Percentiles rank a stretch among this genome's conserved stretches.
Evolutionary conservation across 192 early-diverging fungal species (phyloP).

Genomic region (Coemansia aciculifera): DNA sequence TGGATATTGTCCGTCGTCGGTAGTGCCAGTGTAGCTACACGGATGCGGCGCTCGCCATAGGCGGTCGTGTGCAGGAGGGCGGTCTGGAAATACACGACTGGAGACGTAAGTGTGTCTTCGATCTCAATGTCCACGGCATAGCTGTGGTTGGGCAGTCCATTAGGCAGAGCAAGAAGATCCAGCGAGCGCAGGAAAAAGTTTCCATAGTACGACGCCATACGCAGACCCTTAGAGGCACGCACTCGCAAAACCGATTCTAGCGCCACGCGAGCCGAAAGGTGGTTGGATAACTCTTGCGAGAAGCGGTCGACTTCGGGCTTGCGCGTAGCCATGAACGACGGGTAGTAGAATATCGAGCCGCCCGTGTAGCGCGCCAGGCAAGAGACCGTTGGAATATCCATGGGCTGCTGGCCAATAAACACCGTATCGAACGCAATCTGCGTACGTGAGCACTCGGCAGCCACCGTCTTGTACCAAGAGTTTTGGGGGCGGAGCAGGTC

Average conservation of each 20-base stretch:
- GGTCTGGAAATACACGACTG: slow-evolving; percentile 90
- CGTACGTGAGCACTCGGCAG: slow-evolving; percentile 85
- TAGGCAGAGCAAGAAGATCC: slow-evolving; percentile 88
- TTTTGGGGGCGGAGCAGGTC: slow-evolving; percentile 79
- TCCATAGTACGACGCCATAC: slow-evolving; percentile 90
- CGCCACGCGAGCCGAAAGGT: slow-evolving; percentile 75
- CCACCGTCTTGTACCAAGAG: slow-evolving; percentile 88
- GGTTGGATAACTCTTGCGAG: slow-evolving; percentile 76
- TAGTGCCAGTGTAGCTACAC: slow-evolving; percentile 86
- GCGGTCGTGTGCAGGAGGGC: slow-evolving; percentile 90
- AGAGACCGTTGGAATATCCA: slow-evolving; percentile 82
- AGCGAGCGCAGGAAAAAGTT: slow-evolving; percentile 97
- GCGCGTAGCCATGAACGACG: slow-evolving; percentile 79
- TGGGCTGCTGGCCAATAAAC: slow-evolving; percentile 79
- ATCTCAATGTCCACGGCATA: slow-evolving; percentile 90
- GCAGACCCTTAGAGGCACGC: slow-evolving; percentile 84
- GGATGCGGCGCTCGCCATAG: slow-evolving; percentile 88
- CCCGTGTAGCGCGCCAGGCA: slow-evolving; percentile 75
- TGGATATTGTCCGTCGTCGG: slow-evolving; percentile 81
- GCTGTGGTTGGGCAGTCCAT: slow-evolving; percentile 87
- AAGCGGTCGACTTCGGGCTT: slow-evolving; percentile 83
- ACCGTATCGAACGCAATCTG: slow-evolving; percentile 91
- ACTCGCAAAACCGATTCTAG: slow-evolving; percentile 93
- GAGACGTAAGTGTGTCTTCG: slow-evolving; percentile 62
- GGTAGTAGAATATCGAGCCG: slow-evolving; percentile 87